phyloP scores from a whole-genome alignment of 1,284 basidiomycete genomes.

The Athelia psychrophila region DNA sequence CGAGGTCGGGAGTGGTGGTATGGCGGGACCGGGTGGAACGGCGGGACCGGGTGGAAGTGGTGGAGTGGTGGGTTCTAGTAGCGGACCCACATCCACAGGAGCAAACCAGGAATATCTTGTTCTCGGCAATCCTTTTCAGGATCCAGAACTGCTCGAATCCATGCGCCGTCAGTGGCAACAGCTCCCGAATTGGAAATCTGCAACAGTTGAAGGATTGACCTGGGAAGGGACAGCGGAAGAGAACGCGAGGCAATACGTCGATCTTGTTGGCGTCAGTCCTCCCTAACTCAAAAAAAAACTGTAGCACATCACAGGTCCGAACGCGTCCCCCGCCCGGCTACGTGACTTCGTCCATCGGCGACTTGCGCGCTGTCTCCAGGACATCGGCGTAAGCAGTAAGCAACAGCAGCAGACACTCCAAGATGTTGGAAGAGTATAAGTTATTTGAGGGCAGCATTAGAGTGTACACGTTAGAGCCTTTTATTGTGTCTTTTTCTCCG shows the following conservation, averaged over 20 bases:
- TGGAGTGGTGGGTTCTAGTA: constrained; percentile 1
- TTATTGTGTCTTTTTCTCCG: constrained; percentile 18
- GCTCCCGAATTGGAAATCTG: constrained; percentile 3
- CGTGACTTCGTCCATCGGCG: constrained; percentile 77
- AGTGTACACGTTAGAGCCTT: neutral
- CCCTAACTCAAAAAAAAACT: neutral
- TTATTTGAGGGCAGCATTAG: neutral
- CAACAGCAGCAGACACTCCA: too few relatives aligned
- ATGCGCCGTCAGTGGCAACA: neutral
- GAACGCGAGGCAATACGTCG: constrained; percentile 1
- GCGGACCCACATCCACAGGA: neutral
- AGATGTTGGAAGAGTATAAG: too few relatives aligned
- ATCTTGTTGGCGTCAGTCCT: neutral
- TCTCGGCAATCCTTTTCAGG: neutral
- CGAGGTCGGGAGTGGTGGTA: neutral
- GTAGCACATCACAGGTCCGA: constrained; percentile 72
- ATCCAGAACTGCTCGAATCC: neutral
- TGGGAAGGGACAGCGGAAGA: neutral
- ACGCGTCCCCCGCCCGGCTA: constrained; percentile 73
- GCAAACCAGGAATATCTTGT: constrained; percentile 1
- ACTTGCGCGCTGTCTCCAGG: constrained; percentile 45
- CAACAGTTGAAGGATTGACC: constrained; percentile 1
- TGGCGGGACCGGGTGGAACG: neutral
- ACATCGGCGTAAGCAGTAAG: constrained; percentile 14
- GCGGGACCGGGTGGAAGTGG: constrained; percentile 1